Evolutionary conservation across 176 grass and related monocot species (phyloP).

Genomic region (Oryza rufipogon): DNA sequence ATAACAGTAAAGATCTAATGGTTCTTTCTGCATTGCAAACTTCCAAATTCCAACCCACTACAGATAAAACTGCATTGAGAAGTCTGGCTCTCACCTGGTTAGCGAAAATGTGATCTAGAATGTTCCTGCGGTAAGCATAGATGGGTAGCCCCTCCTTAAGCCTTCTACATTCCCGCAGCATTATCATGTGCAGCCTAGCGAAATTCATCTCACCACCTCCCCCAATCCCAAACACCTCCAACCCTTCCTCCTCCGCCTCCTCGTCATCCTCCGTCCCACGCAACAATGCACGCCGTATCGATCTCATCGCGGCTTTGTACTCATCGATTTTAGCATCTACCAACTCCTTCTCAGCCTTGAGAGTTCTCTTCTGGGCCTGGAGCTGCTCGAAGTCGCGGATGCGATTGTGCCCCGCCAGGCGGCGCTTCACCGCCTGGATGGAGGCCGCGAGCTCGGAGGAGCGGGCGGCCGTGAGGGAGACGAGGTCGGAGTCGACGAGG

Average conservation of each 20-base stretch:
- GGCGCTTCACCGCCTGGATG: constrained; percentile 35
- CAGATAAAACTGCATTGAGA: constrained; percentile 26
- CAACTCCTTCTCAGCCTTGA: constrained; percentile 55
- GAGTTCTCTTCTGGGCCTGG: constrained; percentile 34
- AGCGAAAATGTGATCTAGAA: constrained; percentile 61
- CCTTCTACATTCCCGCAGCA: constrained; percentile 75
- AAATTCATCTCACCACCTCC: constrained; percentile 52
- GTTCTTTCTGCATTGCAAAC: constrained; percentile 18
- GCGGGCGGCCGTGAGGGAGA: constrained; percentile 36
- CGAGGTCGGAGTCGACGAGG: constrained; percentile 48
- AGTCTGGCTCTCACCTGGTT: constrained; percentile 63
- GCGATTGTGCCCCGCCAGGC: constrained; percentile 25
- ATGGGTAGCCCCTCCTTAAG: constrained; percentile 87
- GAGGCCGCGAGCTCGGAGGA: constrained; percentile 30
- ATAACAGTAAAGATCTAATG: background rate
- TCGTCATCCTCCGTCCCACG: background rate
- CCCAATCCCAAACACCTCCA: constrained; percentile 53
- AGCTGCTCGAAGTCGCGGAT: constrained; percentile 40
- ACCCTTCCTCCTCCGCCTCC: constrained; percentile 37
- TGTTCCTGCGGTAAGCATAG: constrained; percentile 56
- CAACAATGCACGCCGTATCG: constrained; percentile 41
- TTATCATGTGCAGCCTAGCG: constrained; percentile 51
- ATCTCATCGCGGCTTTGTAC: constrained; percentile 59
- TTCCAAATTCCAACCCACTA: constrained; percentile 7
- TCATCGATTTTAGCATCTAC: constrained; percentile 55